Conservation (phyloP, 2,329 filamentous ascomycete genomes). For the Cadophora gregata region DNA sequence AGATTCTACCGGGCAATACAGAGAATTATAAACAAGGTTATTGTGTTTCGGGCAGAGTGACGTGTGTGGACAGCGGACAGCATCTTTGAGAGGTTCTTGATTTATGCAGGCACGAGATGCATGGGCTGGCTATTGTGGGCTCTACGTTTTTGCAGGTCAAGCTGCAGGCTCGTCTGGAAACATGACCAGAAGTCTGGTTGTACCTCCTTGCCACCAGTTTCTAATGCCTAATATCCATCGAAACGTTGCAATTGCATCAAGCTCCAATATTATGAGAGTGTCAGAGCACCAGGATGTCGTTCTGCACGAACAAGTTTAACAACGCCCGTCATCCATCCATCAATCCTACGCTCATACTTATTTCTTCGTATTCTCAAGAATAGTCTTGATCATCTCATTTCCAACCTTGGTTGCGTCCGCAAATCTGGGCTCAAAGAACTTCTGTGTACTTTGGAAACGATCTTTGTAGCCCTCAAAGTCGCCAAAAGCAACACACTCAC, state of each 20-base stretch:
- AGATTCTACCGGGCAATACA: constrained; percentile 42
- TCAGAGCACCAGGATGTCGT: not conserved
- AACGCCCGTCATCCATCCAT: not conserved
- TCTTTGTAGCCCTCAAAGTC: constrained; percentile 94
- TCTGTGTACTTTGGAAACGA: constrained; percentile 87
- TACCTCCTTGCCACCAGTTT: not conserved
- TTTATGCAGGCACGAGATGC: not conserved
- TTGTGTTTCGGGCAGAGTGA: constrained; percentile 9
- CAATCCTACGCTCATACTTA: constrained; percentile 16
- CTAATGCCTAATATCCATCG: not conserved
- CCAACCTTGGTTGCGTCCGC: constrained; percentile 85
- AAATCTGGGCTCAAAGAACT: constrained; percentile 91
- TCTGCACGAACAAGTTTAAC: not conserved
- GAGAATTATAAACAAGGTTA: constrained; percentile 29
- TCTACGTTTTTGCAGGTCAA: not conserved
- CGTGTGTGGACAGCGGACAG: not conserved
- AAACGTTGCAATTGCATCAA: not conserved
- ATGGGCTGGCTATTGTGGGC: not conserved
- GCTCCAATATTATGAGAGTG: not conserved
- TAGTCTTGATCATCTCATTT: constrained; percentile 97
- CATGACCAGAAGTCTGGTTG: not conserved
- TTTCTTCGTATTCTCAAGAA: constrained; percentile 76
- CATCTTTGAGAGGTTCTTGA: not conserved
- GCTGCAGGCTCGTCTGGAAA: not conserved
- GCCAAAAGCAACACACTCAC: constrained; percentile 87